Conservation (phyloP, 768 basidiomycete species). For the Candolleomyces eurysporus region DNA sequence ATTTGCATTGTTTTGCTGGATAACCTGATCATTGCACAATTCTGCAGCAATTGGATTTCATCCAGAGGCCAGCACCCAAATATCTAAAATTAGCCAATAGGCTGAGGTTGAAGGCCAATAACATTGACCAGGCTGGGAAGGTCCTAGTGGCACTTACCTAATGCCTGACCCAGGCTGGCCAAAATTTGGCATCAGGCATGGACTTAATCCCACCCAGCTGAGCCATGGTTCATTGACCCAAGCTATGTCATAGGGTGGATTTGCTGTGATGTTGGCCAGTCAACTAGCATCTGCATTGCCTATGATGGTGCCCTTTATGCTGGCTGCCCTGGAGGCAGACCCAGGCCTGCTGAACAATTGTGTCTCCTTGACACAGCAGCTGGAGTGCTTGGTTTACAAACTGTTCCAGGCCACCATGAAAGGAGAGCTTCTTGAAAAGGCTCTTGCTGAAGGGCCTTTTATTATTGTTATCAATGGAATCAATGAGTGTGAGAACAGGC, state of each 20-base stretch:
- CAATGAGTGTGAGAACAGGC: constrained; percentile 15
- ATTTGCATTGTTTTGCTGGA: too few species aligned
- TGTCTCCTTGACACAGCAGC: neutral
- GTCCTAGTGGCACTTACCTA: too few species aligned
- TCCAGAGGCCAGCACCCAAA: too few species aligned
- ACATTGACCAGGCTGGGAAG: too few species aligned
- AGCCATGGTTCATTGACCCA: neutral
- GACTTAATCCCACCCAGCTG: neutral
- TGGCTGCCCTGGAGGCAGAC: neutral
- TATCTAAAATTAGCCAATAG: too few species aligned
- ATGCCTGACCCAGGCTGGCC: too few species aligned
- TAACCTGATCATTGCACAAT: too few species aligned
- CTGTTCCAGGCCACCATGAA: neutral
- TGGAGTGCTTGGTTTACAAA: constrained; percentile 10
- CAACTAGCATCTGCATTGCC: constrained; percentile 10
- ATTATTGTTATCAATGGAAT: constrained; percentile 13
- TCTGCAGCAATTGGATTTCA: too few species aligned
- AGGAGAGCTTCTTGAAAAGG: too few species aligned
- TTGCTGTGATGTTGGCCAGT: constrained; percentile 14
- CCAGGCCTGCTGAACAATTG: constrained; percentile 1
- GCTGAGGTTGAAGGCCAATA: too few species aligned
- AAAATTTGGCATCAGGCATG: neutral
- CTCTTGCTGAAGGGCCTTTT: neutral
- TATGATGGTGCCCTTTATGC: neutral
- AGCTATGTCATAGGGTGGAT: neutral